Evolutionary conservation across 129 eudicot genomes (phyloP), one percentile per base, ranked within the genome.

Genomic region (Arctium minus): DNA sequence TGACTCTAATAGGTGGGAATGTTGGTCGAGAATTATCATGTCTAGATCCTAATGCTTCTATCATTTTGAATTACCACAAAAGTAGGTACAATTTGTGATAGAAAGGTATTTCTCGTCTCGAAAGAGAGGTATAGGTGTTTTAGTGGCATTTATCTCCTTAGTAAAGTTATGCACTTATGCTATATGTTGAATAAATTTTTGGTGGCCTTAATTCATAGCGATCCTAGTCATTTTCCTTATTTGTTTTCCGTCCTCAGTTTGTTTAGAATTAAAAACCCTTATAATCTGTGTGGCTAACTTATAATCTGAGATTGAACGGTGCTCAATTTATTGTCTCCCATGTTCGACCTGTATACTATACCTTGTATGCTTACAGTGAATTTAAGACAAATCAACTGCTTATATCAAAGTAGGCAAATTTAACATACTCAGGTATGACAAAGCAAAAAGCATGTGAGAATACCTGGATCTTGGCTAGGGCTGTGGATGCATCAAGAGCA

Each of bases 401-500:
- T 38, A 38, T 81, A 73, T 30, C 37, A 73, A 4, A 74, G 67
- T 42, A 31, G 22, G 29, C 44, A 65, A 17, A 32, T 65, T 64
- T 42, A 65, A 39, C 35, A 39, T 46, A 29, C 74, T 74, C 64
- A 6, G 67, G 18, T 33, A 67, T 67, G 53, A 60, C 3, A 65
- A 64, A 74, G 53, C 7, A 30, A 38, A n/a, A 36, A n/a, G 82
- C 70, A 32, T 84, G 60, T 74, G 37, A 70, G 37, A 79, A 62
- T 85, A 95, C 99, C 99, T 95, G 99, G 76, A 76, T 83, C 88
- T 90, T 96, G 69, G 97, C 99, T 80, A 93, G 87, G 79, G 99
- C 97, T 76, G 99, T 86, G n/a, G 99, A 90, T 67, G 99, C 95
- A 77, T 96, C 98, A 83, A 96, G 86, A 72, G 99, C 97, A 77